phyloP scores from a whole-genome alignment of 78 protist species.

The Monocercomonoides exilis region DNA sequence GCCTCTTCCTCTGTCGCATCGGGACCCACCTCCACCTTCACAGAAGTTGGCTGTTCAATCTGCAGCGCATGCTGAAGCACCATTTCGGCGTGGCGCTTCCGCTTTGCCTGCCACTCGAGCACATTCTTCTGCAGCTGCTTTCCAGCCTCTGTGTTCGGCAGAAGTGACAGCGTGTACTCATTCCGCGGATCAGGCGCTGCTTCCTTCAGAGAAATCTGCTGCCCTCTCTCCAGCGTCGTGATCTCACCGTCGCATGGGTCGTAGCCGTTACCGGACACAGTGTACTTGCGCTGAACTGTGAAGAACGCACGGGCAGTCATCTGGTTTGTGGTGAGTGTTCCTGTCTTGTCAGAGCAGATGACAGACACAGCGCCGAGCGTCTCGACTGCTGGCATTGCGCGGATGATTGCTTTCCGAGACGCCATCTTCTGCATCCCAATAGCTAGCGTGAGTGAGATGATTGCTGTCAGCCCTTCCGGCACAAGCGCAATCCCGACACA shows the following conservation, averaged over 20 bases:
- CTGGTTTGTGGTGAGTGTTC: conserved; percentile 84
- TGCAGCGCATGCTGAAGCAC: background rate
- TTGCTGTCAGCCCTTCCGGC: conserved; percentile 85
- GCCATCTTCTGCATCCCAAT: conserved; percentile 68
- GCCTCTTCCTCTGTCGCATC: too few species aligned
- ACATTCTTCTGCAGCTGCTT: background rate
- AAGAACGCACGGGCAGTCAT: conserved; percentile 49
- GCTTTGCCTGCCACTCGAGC: background rate
- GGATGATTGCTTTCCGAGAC: conserved; percentile 65
- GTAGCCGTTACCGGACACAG: background rate
- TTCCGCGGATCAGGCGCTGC: background rate
- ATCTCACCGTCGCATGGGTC: background rate
- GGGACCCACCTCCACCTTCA: too few species aligned
- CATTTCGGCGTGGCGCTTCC: background rate
- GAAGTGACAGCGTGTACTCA: background rate
- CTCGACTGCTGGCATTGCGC: conserved; percentile 73
- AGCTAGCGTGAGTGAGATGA: conserved; percentile 73
- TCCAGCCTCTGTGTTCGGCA: background rate
- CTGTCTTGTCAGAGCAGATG: conserved; percentile 93
- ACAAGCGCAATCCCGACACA: background rate
- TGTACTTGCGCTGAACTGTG: background rate
- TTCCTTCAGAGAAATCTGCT: background rate
- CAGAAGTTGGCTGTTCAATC: background rate
- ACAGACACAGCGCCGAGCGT: conserved; percentile 78
- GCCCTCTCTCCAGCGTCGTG: background rate